phyloP scores from a whole-genome alignment of 148 eudicot species.

The Persicaria maculosa region DNA sequence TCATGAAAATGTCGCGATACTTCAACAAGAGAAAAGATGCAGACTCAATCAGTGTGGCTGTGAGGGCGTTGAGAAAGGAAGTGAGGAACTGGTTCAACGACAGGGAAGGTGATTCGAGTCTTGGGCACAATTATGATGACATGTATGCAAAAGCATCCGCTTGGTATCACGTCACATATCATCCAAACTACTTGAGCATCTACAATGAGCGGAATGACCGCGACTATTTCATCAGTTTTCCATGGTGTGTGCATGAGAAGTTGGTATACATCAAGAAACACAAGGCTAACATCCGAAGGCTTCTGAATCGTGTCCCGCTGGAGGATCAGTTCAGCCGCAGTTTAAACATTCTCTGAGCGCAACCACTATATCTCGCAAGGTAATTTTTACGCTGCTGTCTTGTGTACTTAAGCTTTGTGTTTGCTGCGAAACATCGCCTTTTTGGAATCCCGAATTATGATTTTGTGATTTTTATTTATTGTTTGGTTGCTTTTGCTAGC shows the following conservation, averaged over 20 bases:
- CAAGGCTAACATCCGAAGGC: conserved; percentile 8
- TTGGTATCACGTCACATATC: conserved; percentile 63
- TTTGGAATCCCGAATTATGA: neutral
- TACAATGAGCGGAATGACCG: conserved; percentile 33
- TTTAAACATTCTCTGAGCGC: conserved; percentile 15
- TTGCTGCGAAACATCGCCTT: neutral
- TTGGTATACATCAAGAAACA: conserved; percentile 43
- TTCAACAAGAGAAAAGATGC: conserved; percentile 36
- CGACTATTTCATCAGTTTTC: conserved; percentile 50
- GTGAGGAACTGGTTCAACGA: conserved; percentile 33
- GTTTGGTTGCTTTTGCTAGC: neutral
- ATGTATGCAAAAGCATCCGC: conserved; percentile 53
- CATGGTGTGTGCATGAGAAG: conserved; percentile 54
- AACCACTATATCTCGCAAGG: neutral
- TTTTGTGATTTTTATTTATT: neutral
- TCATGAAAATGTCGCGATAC: conserved; percentile 35
- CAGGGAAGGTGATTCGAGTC: neutral
- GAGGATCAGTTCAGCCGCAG: conserved; percentile 14
- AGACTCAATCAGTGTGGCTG: conserved; percentile 32
- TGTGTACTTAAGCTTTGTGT: neutral
- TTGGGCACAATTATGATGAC: neutral
- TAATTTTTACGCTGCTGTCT: neutral
- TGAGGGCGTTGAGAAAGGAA: conserved; percentile 37
- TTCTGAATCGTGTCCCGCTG: conserved; percentile 15
- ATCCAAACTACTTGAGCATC: conserved; percentile 31